Conservation (phyloP, 2,329 filamentous ascomycete species). For the Proliferodiscus dingleyae region DNA sequence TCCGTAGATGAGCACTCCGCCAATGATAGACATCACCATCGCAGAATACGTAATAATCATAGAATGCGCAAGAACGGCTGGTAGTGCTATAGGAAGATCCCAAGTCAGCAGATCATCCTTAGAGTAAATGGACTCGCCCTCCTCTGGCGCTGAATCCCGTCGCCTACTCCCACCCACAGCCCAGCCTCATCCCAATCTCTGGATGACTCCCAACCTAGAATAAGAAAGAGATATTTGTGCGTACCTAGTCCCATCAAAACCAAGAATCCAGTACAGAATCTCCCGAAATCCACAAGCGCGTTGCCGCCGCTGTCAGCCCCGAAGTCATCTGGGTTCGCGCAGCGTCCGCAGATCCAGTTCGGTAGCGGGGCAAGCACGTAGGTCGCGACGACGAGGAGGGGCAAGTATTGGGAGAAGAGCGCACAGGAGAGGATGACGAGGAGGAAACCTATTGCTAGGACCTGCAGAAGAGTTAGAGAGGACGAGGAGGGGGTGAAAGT, state of each 20-base stretch:
- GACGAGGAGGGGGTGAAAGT: conserved; percentile 6
- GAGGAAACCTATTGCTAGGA: conserved; percentile 96
- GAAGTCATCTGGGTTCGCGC: conserved; percentile 91
- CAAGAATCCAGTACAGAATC: conserved; percentile 91
- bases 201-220: too few species aligned
- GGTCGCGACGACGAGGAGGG: conserved; percentile 90
- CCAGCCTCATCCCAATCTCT: not conserved
- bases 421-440: conserved; percentile 98
- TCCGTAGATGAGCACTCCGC: conserved; percentile 90
- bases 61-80: conserved; percentile 81
- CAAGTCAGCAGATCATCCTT: too few species aligned
- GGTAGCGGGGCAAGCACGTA: conserved; percentile 91
- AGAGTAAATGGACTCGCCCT: too few species aligned
- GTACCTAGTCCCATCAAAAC: conserved; percentile 99
- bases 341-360: conserved; percentile 91
- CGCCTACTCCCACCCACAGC: not conserved
- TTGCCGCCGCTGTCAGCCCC: conserved; percentile 74
- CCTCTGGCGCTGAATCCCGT: not conserved
- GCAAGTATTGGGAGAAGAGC: conserved; percentile 90
- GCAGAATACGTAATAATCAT: conserved; percentile 76
- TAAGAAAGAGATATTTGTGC: too few species aligned
- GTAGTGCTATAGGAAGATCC: conserved; percentile 59
- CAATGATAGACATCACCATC: conserved; percentile 92
- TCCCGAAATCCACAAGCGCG: conserved; percentile 84
- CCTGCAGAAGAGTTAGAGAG: conserved; percentile 45